These are phyloP conservation scores for Alectoria sarmentosa DNA, from an alignment of 495 filamentous ascomycete genomes.

Conservation along the genomic window DNA sequence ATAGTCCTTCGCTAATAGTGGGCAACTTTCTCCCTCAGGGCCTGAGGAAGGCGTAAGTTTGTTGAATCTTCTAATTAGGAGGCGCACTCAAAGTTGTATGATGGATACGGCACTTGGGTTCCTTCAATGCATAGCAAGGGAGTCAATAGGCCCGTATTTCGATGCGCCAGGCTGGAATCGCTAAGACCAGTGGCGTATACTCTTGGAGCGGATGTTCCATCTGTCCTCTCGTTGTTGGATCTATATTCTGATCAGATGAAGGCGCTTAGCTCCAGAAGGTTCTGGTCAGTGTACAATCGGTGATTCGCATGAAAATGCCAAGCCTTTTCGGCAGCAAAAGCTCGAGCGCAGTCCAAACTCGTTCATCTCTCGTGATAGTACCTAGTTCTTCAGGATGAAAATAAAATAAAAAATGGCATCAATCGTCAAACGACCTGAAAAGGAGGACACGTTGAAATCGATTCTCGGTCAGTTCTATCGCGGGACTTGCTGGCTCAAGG, in stretches of 20 bases:
- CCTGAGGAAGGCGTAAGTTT: constrained; percentile 31
- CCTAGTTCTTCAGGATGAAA: too few relatives aligned
- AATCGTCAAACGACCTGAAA: constrained; percentile 6
- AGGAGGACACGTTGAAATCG: constrained; percentile 11
- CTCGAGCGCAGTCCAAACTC: neutral
- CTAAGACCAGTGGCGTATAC: neutral
- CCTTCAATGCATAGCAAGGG: constrained; percentile 11
- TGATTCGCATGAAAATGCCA: neutral
- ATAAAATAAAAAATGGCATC: constrained; percentile 19
- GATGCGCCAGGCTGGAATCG: neutral
- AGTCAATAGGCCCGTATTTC: neutral
- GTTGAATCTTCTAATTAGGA: neutral
- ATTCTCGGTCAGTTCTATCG: constrained; percentile 14
- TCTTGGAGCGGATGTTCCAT: neutral
- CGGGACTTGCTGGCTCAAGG: neutral
- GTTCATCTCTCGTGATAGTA: too few relatives aligned
- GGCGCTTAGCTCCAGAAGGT: neutral
- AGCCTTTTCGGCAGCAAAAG: neutral
- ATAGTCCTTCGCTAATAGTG: constrained; percentile 85
- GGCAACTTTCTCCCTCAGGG: constrained; percentile 84
- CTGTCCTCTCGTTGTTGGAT: neutral
- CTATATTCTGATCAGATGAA: neutral
- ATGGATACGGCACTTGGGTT: neutral
- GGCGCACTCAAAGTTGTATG: neutral
- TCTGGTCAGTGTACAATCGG: neutral